Conservation (phyloP, 2,329 filamentous ascomycete genomes). For the Xenosphaeropsis pyriputrescens region DNA sequence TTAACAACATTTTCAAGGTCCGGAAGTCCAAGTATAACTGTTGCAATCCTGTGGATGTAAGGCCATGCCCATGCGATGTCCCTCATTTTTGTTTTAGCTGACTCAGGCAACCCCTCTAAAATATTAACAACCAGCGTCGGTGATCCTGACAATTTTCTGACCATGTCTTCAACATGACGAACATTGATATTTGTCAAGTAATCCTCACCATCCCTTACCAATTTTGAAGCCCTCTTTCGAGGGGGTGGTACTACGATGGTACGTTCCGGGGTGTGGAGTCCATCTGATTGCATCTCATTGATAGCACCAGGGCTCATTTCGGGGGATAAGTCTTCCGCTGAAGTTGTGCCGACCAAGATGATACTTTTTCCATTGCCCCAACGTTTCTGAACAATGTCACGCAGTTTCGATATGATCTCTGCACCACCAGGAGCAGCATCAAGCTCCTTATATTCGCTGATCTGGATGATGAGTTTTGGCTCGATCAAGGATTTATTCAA, state of each 20-base stretch:
- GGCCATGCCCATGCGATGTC: conserved; percentile 42
- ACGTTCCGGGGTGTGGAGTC: conserved; percentile 30
- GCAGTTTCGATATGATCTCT: conserved; percentile 54
- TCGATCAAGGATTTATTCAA: conserved; percentile 1
- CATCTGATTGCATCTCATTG: conserved; percentile 25
- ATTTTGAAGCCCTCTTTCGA: conserved; percentile 22
- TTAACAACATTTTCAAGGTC: conserved; percentile 13
- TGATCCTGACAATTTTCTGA: conserved; percentile 19
- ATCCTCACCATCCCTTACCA: conserved; percentile 30
- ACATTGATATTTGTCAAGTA: conserved; percentile 43
- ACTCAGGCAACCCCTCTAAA: conserved; percentile 8
- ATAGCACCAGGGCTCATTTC: conserved; percentile 23
- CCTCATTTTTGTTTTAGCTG: conserved; percentile 20
- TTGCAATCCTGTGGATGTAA: conserved; percentile 44
- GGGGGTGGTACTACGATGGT: conserved; percentile 38
- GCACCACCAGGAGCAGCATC: conserved; percentile 53
- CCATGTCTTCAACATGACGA: conserved; percentile 48
- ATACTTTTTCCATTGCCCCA: conserved; percentile 59
- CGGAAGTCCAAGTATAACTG: conserved; percentile 29
- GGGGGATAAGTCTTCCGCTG: conserved; percentile 32
- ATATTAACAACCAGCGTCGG: conserved; percentile 13
- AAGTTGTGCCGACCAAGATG: conserved; percentile 67
- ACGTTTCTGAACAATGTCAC: conserved; percentile 54
- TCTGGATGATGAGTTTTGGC: conserved; percentile 49
- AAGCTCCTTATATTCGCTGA: conserved; percentile 73